phyloP scores from a whole-genome alignment of 306 rosid genomes.

The Hippophae rhamnoides region DNA sequence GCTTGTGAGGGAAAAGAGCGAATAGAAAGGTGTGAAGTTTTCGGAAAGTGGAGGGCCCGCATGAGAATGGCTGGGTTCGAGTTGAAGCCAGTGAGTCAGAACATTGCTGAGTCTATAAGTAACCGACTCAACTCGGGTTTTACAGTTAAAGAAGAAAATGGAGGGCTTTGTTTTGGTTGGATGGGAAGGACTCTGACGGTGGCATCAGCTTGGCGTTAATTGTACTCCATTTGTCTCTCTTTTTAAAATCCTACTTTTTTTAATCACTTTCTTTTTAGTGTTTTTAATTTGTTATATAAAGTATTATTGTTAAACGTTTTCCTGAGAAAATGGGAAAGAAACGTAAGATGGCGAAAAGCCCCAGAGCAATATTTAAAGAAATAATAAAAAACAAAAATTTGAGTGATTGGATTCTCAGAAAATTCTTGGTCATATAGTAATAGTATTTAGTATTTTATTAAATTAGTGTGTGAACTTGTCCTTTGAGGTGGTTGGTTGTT shows the following conservation, averaged over 20 bases:
- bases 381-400: slow-evolving; percentile 17
- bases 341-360: slow-evolving; percentile 7
- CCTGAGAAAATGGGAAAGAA: slow-evolving; percentile 53
- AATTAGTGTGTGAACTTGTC: slow-evolving; percentile 17
- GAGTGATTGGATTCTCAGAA: slow-evolving; percentile 48
- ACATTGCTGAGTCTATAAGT: slow-evolving; percentile 36
- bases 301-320: slow-evolving; percentile 30
- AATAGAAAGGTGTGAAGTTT: slow-evolving; percentile 80
- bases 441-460: slow-evolving; percentile 13
- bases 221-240: slow-evolving; percentile 13
- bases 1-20: slow-evolving; percentile 91
- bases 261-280: slow-evolving; percentile 9
- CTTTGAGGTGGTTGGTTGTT: slow-evolving; percentile 27
- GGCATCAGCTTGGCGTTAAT: slow-evolving; percentile 96
- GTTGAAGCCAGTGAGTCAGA: slow-evolving; percentile 47
- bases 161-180: slow-evolving; percentile 80
- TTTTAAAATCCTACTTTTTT: neutral
- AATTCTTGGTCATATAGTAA: slow-evolving; percentile 17
- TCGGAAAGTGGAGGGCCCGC: slow-evolving; percentile 92
- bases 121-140: slow-evolving; percentile 48
- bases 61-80: slow-evolving; percentile 91
- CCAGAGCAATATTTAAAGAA: slow-evolving; percentile 22
- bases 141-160: slow-evolving; percentile 60
- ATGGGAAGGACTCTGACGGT: slow-evolving; percentile 77
- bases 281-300: slow-evolving; percentile 21